Evolutionary conservation across 805 yeast species (phyloP), one percentile per base, ranked within the genome.

Genomic region (Barnettozyma pratensis): DNA sequence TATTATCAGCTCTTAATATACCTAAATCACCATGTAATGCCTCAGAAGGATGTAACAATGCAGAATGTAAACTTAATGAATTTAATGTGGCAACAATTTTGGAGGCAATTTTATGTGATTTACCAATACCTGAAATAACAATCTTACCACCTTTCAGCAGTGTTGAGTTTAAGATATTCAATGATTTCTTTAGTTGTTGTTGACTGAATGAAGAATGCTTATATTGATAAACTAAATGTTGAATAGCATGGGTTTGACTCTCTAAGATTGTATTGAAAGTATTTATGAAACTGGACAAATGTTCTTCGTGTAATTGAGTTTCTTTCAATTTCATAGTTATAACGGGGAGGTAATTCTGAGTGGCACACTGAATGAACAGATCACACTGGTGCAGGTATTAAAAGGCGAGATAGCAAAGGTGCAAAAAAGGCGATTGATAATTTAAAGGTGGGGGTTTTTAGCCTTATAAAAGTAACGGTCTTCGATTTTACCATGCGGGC

Each of bases 1-100:
- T 74, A 27, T 74, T 68, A 14, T 74, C 74, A 28, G 75, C 78
- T 44, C 77, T 66, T 7, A 90, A 67, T 37, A 83, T 66, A 2
- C 97, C 97, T 56, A 89, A 73, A 63, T 89, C 97, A 6, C 97
- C 97, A 63, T 89, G 97, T 19, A 90, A 69, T 0, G 96, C 96
- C 52, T 89, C 97, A 4, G 87, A 70, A 0, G 97, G 96, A 61
- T 89, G 96, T 46, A 89, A 67, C 1, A 76, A 56, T 0, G 80
- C 77, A 0, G 96, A 73, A 45, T 79, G 81, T 45, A 89, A 75
- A 31, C 90, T 82, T 49, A 90, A 71, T 0, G 96, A 87, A 60
- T 85, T 87, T 65, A 89, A 69, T 5, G 96, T 89, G 8, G 96
- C 96, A 46, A 80, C 87, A 11, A 84, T 69, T 65, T 89, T 89